phyloP scores from a whole-genome alignment of 2,329 filamentous ascomycete genomes.

The Erysiphe pulchra region DNA sequence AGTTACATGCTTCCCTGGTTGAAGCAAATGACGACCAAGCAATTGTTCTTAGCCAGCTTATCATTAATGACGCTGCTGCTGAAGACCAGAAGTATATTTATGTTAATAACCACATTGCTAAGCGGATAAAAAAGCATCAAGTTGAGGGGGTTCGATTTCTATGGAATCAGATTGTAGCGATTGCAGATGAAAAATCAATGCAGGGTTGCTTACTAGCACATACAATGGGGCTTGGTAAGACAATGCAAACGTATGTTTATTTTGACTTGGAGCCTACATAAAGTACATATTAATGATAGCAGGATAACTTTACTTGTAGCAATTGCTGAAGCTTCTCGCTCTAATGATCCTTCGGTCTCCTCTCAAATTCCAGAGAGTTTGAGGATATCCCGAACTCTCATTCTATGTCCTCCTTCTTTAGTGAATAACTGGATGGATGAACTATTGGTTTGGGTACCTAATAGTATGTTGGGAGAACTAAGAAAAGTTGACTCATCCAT shows the following conservation, averaged over 20 bases:
- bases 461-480: conserved; percentile 26
- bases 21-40: conserved; percentile 16
- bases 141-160: conserved; percentile 62
- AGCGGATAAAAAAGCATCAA: conserved; percentile 53
- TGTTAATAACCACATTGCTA: conserved; percentile 35
- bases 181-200: conserved; percentile 19
- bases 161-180: conserved; percentile 55
- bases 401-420: conserved; percentile 51
- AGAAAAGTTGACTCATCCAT: conserved; percentile 25
- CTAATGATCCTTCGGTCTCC: conserved; percentile 26
- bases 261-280: neutral
- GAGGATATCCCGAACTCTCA: conserved; percentile 33
- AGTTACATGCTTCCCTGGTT: conserved; percentile 21
- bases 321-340: conserved; percentile 38
- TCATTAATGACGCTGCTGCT: conserved; percentile 40
- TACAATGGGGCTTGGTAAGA: conserved; percentile 82
- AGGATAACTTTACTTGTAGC: conserved; percentile 55
- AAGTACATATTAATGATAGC: neutral
- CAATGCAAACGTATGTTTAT: conserved; percentile 28
- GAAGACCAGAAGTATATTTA: conserved; percentile 35
- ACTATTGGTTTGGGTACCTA: conserved; percentile 40
- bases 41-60: conserved; percentile 22
- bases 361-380: conserved; percentile 44
- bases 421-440: conserved; percentile 71
- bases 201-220: conserved; percentile 69